Conservation (phyloP, 345 rosid genomes). For the Aegle marmelos region DNA sequence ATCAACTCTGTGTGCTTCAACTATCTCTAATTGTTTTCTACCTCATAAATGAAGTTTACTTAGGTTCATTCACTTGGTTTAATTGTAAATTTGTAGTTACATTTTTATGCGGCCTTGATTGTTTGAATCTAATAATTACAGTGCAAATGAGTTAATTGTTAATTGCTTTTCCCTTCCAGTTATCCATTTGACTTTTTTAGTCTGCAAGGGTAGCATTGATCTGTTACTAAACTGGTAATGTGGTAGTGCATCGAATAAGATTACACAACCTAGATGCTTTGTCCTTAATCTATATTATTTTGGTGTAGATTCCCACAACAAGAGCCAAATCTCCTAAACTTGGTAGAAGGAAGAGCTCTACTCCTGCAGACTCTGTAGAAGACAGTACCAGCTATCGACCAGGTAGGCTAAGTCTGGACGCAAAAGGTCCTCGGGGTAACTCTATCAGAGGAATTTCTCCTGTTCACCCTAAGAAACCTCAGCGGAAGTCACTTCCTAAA, state of each 20-base stretch:
- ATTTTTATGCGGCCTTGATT: not conserved
- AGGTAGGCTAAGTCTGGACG: conserved; percentile 74
- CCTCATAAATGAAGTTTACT: not conserved
- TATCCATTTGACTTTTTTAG: not conserved
- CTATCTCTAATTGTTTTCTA: not conserved
- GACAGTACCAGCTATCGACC: conserved; percentile 26
- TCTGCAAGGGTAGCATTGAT: not conserved
- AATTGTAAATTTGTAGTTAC: too few species aligned
- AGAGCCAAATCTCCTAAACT: conserved; percentile 98
- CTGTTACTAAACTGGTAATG: not conserved
- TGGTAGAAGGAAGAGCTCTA: conserved; percentile 69
- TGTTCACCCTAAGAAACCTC: conserved; percentile 56
- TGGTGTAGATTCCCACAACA: conserved; percentile 81
- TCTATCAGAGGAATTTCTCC: conserved; percentile 49
- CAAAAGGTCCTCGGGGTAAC: conserved; percentile 36
- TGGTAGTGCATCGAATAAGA: not conserved
- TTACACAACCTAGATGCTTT: not conserved
- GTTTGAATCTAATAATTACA: not conserved
- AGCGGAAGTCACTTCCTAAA: conserved; percentile 78
- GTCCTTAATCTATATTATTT: conserved; percentile 7
- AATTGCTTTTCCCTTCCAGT: not conserved
- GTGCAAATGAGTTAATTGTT: not conserved
- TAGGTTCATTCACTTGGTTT: not conserved
- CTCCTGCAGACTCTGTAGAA: conserved; percentile 48
- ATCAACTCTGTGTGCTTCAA: not conserved